Evolutionary conservation across 192 early-diverging fungal genomes (phyloP), one percentile per base, ranked within the genome.

Genomic region (Mortierella alpina): DNA sequence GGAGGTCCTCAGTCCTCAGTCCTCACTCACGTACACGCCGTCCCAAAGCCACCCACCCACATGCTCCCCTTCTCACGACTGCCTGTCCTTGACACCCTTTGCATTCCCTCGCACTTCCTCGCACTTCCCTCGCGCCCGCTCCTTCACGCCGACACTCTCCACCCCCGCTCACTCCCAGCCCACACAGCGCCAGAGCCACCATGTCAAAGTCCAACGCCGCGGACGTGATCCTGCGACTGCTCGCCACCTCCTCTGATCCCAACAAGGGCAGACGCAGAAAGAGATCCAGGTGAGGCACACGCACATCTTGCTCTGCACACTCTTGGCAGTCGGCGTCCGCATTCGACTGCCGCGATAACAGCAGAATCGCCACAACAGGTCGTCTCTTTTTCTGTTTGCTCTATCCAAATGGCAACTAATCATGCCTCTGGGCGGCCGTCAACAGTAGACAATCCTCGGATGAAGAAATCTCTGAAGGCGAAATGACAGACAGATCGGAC

Each of bases 401-500:
- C 50, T 17, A 4, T 17, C 50, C 50, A 51, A 22, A 22, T 13
- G 55, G 9, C 55, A 57, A 20, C 22, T 22, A 18, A 20, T 4
- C 41, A 3, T 52, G 6, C 23, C 23, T 56, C 8, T 55, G 13
- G 31, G 31, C 31, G 31, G 31, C 31, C 40, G 5, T 65, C 14
- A 13, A 10, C 46, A 54, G 8, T 47, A 70, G 75, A 45, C 61
- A 78, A 17, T 78, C 75, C 17, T 73, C 74, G 4, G 85, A 86
- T 60, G 72, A 77, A 47, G 82, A 83, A 56, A 84, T 84, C 60
- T 83, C 82, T 49, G 80, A 76, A 23, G 76, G 41, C 11, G 83
- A 75, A 48, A 73, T 70, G 48, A 66, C 60, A 14, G 72, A 65
- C 47, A 57, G 85, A 78, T 69, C 76, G 14, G 76, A 85, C 61